Evolutionary conservation across 371 early-diverging fungal species (phyloP).

Genomic region (Fennellomyces sp.): DNA sequence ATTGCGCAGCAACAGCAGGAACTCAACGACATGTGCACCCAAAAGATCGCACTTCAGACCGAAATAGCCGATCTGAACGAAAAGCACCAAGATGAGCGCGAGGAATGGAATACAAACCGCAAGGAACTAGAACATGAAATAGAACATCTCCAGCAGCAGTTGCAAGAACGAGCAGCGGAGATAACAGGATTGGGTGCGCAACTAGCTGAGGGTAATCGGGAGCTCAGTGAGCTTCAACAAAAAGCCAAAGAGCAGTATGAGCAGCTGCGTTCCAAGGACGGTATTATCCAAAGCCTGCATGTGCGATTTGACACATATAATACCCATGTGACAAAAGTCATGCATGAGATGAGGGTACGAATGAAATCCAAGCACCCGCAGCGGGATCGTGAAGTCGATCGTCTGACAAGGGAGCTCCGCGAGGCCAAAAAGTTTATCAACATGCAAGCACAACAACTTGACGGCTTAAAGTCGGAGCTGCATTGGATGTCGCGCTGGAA

Average conservation of each 20-base stretch:
- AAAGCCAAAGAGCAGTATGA: slow-evolving; percentile 11
- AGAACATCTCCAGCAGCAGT: slow-evolving; percentile 1
- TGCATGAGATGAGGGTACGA: slow-evolving; percentile 21
- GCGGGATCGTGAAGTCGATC: slow-evolving; percentile 7
- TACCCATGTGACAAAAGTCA: slow-evolving; percentile 17
- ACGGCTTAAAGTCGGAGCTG: slow-evolving; percentile 34
- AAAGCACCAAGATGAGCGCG: slow-evolving; percentile 6
- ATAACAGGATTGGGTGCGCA: slow-evolving; percentile 8
- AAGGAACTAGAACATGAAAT: slow-evolving; percentile 10
- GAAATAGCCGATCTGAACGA: slow-evolving; percentile 7
- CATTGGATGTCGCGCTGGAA: slow-evolving; percentile 41
- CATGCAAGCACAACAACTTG: slow-evolving; percentile 31
- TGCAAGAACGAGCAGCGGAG: slow-evolving; percentile 6
- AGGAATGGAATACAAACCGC: slow-evolving; percentile 4
- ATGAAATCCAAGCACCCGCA: slow-evolving; percentile 16
- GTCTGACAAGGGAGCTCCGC: slow-evolving; percentile 25
- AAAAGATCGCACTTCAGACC: slow-evolving; percentile 8
- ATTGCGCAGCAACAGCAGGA: slow-evolving; percentile 4
- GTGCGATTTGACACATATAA: slow-evolving; percentile 25
- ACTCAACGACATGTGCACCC: not conserved
- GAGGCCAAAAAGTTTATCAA: slow-evolving; percentile 46
- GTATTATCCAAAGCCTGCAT: slow-evolving; percentile 9
- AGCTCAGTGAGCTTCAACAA: slow-evolving; percentile 6
- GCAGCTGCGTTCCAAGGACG: slow-evolving; percentile 2
- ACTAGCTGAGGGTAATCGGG: slow-evolving; percentile 3